Base-by-base conservation (phyloP, 2,329 filamentous ascomycete genomes). In the Trematosphaeria pertusa region DNA sequence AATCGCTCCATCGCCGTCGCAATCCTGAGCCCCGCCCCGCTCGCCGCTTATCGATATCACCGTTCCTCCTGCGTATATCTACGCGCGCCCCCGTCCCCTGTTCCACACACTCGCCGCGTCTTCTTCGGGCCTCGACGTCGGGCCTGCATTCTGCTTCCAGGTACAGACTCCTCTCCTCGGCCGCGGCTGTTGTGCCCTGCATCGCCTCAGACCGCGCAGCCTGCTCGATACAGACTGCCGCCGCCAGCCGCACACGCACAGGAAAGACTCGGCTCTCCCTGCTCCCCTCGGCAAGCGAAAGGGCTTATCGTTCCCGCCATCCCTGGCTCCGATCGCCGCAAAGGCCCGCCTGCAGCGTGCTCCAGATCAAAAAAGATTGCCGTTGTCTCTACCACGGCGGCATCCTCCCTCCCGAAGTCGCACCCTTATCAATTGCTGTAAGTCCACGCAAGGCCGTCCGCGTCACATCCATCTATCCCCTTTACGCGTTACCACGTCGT, bases 241-340 rank as follows among this genome's bases (percentile, higher is more conserved):
- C 59, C 45, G 49, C 54, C 54, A 67, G 56, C 67, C 67, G 65
- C 55, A 19, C 38, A 43, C 28, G 18, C 37, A 36, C 44, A 59
- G 66, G 65, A 65, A 67, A 67, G 40, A 45, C 54, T 62, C 67
- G 69, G 69, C 69, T 65, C 51, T 64, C 32, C 34, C 46, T 40
- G 37, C 43, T 20, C 36, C 46, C 33, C 31, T 34, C 43, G 41
- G 22, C 52, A 46, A 47, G 36, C 52, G 32, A 51, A 40, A 51
- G 52, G 49, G 46, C 61, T 69, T 68, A 67, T 70, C 64, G 61
- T 52, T 54, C 53, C 50, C 26, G 20, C 51, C 35, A 41, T 21
- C 47, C 47, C 47, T 45, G 42, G 33, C 42, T 35, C 32, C 41
- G 37, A 50, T 50, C 41, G 37, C 20, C 39, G 48, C 30, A 24